Evolutionary conservation across 2,329 filamentous ascomycete genomes (phyloP).

Genomic region (Pseudogymnoascus sp.): DNA sequence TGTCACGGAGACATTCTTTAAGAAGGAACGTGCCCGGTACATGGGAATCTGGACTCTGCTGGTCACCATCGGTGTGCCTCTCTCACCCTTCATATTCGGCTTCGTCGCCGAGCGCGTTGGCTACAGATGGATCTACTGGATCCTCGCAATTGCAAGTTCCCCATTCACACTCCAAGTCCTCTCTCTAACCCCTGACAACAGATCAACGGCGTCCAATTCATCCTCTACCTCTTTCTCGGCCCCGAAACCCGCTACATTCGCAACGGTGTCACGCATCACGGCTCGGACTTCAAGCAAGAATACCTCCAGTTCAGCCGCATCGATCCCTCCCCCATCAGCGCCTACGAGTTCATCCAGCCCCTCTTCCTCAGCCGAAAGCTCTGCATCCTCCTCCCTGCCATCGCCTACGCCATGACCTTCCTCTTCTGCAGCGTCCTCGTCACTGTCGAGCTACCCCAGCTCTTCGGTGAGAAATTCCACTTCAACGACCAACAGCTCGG

Average conservation of each 20-base stretch:
- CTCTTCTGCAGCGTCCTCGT: constrained; percentile 46
- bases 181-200: constrained; percentile 22
- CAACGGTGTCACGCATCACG: not conserved
- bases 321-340: constrained; percentile 43
- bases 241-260: constrained; percentile 50
- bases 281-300: constrained; percentile 25
- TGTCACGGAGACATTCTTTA: constrained; percentile 50
- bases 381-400: constrained; percentile 44
- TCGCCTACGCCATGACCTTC: constrained; percentile 52
- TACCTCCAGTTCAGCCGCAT: constrained; percentile 42
- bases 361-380: constrained; percentile 37
- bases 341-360: constrained; percentile 46
- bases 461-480: constrained; percentile 48
- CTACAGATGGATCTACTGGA: constrained; percentile 50
- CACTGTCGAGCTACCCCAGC: constrained; percentile 53
- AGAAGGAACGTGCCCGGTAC: constrained; percentile 43
- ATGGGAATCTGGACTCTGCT: constrained; percentile 48
- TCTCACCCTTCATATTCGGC: constrained; percentile 28
- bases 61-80: constrained; percentile 19
- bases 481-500: constrained; percentile 53
- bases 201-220: constrained; percentile 50
- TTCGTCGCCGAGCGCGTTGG: constrained; percentile 41
- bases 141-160: constrained; percentile 43
- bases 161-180: not conserved
- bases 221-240: constrained; percentile 49